These are phyloP conservation scores for Sphagnurus paluster DNA, from an alignment of 1,284 basidiomycete species.

Conservation along the genomic window DNA sequence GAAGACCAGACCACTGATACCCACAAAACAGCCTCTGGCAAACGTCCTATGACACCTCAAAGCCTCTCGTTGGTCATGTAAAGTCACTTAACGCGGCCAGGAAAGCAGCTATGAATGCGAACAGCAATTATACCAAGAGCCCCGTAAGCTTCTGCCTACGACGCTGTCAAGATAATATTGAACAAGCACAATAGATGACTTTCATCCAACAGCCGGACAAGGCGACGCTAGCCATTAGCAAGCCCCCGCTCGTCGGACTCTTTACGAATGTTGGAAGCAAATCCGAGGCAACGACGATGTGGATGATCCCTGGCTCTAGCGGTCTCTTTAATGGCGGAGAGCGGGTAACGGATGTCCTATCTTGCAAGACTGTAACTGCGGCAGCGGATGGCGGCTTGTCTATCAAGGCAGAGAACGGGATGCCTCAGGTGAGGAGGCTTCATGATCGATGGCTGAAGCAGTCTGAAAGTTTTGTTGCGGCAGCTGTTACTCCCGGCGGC, in stretches of 20 bases:
- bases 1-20: background rate
- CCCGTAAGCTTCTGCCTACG: conserved; percentile 33
- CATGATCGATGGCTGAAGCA: background rate
- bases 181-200: conserved; percentile 36
- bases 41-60: conserved; percentile 48
- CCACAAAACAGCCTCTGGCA: conserved; percentile 53
- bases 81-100: conserved; percentile 61
- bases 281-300: conserved; percentile 35
- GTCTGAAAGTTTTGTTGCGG: background rate
- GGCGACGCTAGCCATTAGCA: conserved; percentile 57
- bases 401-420: conserved; percentile 21
- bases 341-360: conserved; percentile 62
- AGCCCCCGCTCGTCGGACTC: conserved; percentile 65
- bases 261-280: conserved; percentile 61
- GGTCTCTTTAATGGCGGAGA: conserved; percentile 45
- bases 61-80: conserved; percentile 53
- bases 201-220: conserved; percentile 43
- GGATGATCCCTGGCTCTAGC: conserved; percentile 45
- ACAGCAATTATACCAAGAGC: conserved; percentile 52
- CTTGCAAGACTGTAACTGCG: conserved; percentile 39
- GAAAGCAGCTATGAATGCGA: conserved; percentile 49
- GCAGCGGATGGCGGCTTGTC: conserved; percentile 21
- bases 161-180: background rate
- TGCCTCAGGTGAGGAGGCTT: conserved; percentile 26
- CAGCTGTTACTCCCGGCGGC: conserved; percentile 19